Evolutionary conservation across 306 rosid species (phyloP), one percentile per base, ranked within the genome.

Genomic region (Cucurbita moschata): DNA sequence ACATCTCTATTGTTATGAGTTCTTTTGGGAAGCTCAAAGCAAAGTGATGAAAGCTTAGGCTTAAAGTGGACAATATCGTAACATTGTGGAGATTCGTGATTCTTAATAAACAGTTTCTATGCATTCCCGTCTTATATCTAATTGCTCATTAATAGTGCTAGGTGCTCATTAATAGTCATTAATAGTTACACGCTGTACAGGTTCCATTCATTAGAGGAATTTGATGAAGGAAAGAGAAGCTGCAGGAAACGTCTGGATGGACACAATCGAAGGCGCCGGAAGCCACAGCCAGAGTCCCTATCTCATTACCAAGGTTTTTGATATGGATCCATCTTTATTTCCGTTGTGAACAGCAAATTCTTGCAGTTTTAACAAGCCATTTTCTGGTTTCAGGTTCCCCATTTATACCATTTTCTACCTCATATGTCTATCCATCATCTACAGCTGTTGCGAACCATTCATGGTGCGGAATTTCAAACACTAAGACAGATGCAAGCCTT

Each of bases 221-320:
- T 95, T 82, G 99, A 95, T 74, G 96, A 89, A 82, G 99, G 96
- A 47, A 95, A 95, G 83, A 88, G 96, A 83, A 95, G 99, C 86
- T 95, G 99, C 81, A 85, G 99, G 73, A 95, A 95, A 71, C 96
- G 99, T 5, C 85, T 95, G 19, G 99, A 91, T 65, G 99, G 99
- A 30, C 97, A 95, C 87, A 95, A 95, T 81, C 80, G 99, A 78
- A 81, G 99, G 81, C 83, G 97, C 75, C 85, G 99, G 72, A 95
- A 95, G 87, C 93, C 97, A 14, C 99, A 88, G 72, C 85, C 91
- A 39, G 96, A 88, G 57, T 77, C 90, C 43, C 65, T 87, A 57
- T 79, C 97, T 46, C 84, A 61, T 81, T 94, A 81, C 79, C 88
- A 83, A 89, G 97, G 99, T 94, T 49, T 69, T 50, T 69, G 26